Base-by-base conservation (phyloP, 768 basidiomycete species). In the Leccinum subgranulosum region DNA sequence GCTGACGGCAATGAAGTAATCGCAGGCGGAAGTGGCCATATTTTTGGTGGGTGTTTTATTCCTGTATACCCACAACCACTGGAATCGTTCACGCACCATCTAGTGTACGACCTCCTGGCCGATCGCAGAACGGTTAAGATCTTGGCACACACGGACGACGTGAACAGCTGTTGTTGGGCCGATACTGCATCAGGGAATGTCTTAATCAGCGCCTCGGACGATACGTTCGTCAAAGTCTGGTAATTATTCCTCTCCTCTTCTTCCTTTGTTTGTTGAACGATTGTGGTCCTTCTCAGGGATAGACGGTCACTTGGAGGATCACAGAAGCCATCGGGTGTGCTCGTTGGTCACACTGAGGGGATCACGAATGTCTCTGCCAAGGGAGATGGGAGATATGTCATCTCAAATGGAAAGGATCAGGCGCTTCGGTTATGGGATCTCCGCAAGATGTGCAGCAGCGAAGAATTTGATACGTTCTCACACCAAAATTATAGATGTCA, bases 401-500 rank as follows among this genome's bases (percentile, higher is more conserved):
- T 98, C 47, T 94, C 92, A 17, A 98, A 98, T 66, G 94, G 94
- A 36, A 98, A 98, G 73, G 96, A 98, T 69, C 95, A 98, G 65
- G 84, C 90, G 1, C 77, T 94, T 51, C 85, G 94, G 7, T 74
- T 98, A 23, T 98, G 96, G 90, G 96, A 98, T 73, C 76, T 98
- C 47, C 85, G 96, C 50, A 94, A 88, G 74, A 98, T 98, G 96
- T 80, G 86, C 43, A 86, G 79, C 59, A 87, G 81, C 65, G 70
- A 77, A 17, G 87, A 94, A 45, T 87, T 84, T 63, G 87, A 91
- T 49, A 66, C 64, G 27, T 81, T 84, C 28, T 72, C 76, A 8
- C 61, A 74, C 17, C 71, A 74, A 9, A 61, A 73, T 57, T 93
- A 86, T 69, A 87, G 86, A 23, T 78, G 81, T 57, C 72, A 64